These are phyloP conservation scores for Boletus coccyginus DNA, from an alignment of 768 basidiomycete species.

Conservation along the genomic window DNA sequence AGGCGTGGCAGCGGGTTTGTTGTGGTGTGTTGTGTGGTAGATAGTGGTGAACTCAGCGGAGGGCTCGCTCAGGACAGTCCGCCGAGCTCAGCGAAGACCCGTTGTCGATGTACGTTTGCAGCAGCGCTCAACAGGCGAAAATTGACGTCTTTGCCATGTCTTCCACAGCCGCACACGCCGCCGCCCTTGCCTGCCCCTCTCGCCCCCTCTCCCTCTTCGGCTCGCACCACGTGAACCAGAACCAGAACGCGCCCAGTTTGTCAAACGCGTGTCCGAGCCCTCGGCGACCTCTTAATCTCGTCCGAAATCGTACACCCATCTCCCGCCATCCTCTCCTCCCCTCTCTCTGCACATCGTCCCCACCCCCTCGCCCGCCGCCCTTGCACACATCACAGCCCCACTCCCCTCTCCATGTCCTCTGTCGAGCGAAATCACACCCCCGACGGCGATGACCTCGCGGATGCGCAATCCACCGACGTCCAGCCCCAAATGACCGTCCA, in stretches of 20 bases:
- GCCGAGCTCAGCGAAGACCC: slow-evolving; percentile 36
- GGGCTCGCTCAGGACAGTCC: slow-evolving; percentile 25
- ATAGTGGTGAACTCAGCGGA: slow-evolving; percentile 30
- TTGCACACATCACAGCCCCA: slow-evolving; percentile 15
- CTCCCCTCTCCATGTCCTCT: slow-evolving; percentile 33
- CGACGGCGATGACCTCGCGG: slow-evolving; percentile 39
- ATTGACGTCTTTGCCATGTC: slow-evolving; percentile 30
- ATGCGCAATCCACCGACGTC: slow-evolving; percentile 33
- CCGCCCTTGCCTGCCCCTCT: neutral
- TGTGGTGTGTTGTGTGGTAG: neutral
- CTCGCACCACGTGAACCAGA: slow-evolving; percentile 36
- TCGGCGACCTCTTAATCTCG: slow-evolving; percentile 31
- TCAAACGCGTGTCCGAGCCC: slow-evolving; percentile 36
- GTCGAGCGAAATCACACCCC: slow-evolving; percentile 40
- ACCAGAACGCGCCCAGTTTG: slow-evolving; percentile 34
- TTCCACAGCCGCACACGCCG: slow-evolving; percentile 6
- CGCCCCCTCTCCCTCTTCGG: slow-evolving; percentile 28
- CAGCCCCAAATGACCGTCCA: slow-evolving; percentile 53
- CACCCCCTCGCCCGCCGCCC: slow-evolving; percentile 32
- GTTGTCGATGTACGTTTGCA: slow-evolving; percentile 26
- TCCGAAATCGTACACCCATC: slow-evolving; percentile 32
- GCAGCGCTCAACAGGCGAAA: slow-evolving; percentile 14
- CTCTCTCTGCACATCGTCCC: slow-evolving; percentile 11
- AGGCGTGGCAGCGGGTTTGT: slow-evolving; percentile 16
- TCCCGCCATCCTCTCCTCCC: slow-evolving; percentile 13